phyloP scores from a whole-genome alignment of 2,329 filamentous ascomycete species.

The Zymoseptoria crescenta region DNA sequence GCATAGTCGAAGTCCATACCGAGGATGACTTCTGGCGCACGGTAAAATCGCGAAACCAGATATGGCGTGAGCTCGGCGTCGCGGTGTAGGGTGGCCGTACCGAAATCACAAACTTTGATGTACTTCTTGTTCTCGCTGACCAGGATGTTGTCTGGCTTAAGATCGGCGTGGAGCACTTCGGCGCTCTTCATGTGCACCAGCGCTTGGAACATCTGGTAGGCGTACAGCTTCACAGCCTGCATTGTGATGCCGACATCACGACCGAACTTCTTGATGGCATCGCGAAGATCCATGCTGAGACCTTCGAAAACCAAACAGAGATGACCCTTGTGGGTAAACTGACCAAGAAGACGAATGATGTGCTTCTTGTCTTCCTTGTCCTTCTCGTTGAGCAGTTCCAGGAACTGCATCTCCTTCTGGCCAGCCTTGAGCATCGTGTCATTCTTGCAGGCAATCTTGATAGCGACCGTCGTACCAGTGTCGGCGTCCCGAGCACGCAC shows the following conservation, averaged over 20 bases:
- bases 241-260: slow-evolving; percentile 90
- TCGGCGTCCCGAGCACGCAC: slow-evolving; percentile 74
- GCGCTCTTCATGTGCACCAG: slow-evolving; percentile 82
- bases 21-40: slow-evolving; percentile 91
- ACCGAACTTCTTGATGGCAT: slow-evolving; percentile 91
- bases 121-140: slow-evolving; percentile 75
- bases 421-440: slow-evolving; percentile 68
- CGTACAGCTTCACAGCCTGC: slow-evolving; percentile 77
- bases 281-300: slow-evolving; percentile 81
- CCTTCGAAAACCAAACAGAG: slow-evolving; percentile 97
- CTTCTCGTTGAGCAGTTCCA: slow-evolving; percentile 75
- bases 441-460: slow-evolving; percentile 98
- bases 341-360: slow-evolving; percentile 75
- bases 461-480: slow-evolving; percentile 66
- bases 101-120: slow-evolving; percentile 92
- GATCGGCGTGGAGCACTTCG: slow-evolving; percentile 88
- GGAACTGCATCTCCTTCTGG: slow-evolving; percentile 86
- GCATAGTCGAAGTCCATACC: slow-evolving; percentile 94
- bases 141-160: slow-evolving; percentile 96
- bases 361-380: slow-evolving; percentile 89
- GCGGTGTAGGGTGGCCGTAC: slow-evolving; percentile 85
- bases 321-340: slow-evolving; percentile 91
- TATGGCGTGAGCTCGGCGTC: slow-evolving; percentile 93
- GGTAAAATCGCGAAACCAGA: slow-evolving; percentile 93
- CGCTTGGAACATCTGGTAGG: slow-evolving; percentile 88